Evolutionary conservation across 352 stramenopile species (phyloP), one percentile per base, ranked within the genome.

Genomic region (Globisporangium parvum): DNA sequence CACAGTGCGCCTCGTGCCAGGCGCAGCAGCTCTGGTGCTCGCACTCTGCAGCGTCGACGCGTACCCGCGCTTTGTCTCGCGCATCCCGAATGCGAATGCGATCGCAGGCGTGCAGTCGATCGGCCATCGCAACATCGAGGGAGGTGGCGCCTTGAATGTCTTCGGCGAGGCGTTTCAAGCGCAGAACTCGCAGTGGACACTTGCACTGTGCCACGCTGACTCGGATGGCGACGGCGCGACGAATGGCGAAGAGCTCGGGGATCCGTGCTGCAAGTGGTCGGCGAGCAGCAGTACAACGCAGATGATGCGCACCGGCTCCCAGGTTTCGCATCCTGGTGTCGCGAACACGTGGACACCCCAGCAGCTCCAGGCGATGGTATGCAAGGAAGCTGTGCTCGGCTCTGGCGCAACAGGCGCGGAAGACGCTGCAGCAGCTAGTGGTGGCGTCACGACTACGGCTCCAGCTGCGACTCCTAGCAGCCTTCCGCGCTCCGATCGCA

Each of bases 191-290:
- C 52, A 69, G 53, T 93, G 84, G 84, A 91, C 76, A 2, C 53
- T 51, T 1, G 68, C 50, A 21, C 23, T 93, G 5, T 93, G 84
- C 47, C 63, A 88, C 45, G 47, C 50, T 0, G 84, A 93, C 52
- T 85, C 84, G 15, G 84, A 93, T 37, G 64, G 69, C 10, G 89
- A 97, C 51, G 87, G 88, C 2, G 71, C 75, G 3, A 95, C 81
- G 3, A 97, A 97, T 58, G 89, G 89, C 3, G 69, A 94, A 65
- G 89, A 97, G 56, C 69, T 97, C 0, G 88, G 85, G 11, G 89
- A 97, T 55, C 85, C 87, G 12, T 89, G 84, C 63, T 97, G 89
- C 59, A 57, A 59, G 9, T 97, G 85, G 85, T 61, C 49, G 11
- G 39, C 35, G 24, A 55, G 45, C 15, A 51, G 45, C 15, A 28